These are phyloP conservation scores for Ceratobasidium sp. DNA, from an alignment of 1,284 basidiomycete genomes.

Conservation along the genomic window DNA sequence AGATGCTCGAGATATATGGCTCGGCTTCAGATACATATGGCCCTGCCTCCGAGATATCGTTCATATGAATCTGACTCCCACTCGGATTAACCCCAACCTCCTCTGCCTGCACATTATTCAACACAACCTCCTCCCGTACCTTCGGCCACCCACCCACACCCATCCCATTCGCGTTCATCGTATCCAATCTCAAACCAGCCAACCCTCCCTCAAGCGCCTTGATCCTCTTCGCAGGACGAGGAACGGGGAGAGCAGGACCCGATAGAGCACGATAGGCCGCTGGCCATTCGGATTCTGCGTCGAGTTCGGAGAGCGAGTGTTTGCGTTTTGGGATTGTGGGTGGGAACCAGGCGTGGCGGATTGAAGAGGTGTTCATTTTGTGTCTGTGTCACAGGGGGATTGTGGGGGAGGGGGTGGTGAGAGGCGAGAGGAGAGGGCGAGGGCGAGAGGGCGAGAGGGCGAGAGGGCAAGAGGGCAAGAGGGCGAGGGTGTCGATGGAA, in stretches of 20 bases:
- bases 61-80: neutral
- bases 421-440: neutral
- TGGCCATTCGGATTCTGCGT: conserved; percentile 38
- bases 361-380: conserved; percentile 18
- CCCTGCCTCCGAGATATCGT: too few species aligned
- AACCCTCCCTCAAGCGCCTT: conserved; percentile 69
- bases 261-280: conserved; percentile 16
- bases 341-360: conserved; percentile 41
- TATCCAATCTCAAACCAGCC: conserved; percentile 65
- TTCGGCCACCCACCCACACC: too few species aligned
- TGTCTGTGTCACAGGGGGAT: neutral
- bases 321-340: conserved; percentile 41
- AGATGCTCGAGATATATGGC: conserved; percentile 38
- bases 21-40: conserved; percentile 18
- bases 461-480: neutral
- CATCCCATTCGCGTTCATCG: too few species aligned
- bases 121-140: too few species aligned
- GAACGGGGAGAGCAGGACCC: neutral
- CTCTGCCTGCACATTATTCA: too few species aligned
- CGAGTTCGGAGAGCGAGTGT: conserved; percentile 12
- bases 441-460: neutral
- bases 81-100: neutral
- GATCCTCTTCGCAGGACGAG: conserved; percentile 29
- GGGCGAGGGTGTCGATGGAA: too few species aligned
- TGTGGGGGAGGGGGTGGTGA: neutral